These are phyloP conservation scores for Fusarium nematophilum DNA, from an alignment of 2,329 filamentous ascomycete species.

Conservation along the genomic window DNA sequence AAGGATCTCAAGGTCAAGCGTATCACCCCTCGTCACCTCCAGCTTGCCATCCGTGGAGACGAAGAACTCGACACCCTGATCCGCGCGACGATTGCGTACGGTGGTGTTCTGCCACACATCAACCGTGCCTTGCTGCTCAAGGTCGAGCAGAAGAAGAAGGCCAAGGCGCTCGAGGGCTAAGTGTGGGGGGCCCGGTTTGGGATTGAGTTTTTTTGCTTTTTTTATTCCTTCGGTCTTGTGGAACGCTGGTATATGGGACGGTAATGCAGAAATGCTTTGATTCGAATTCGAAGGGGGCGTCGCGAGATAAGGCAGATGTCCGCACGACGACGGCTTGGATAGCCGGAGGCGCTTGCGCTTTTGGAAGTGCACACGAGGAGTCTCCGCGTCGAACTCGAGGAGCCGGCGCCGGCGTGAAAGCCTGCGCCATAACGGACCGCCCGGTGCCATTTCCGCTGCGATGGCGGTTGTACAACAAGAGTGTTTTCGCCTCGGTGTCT, in stretches of 20 bases:
- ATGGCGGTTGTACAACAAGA: constrained; percentile 43
- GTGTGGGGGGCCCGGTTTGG: constrained; percentile 9
- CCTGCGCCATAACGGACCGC: constrained; percentile 24
- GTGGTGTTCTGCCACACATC: constrained; percentile 98
- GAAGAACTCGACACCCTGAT: constrained; percentile 98
- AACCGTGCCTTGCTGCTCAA: constrained; percentile 96
- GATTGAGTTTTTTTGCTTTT: constrained; percentile 38
- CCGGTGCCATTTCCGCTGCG: constrained; percentile 34
- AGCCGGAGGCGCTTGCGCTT: constrained; percentile 37
- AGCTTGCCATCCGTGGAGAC: constrained; percentile 97
- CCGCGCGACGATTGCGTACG: constrained; percentile 96
- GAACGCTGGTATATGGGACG: constrained; percentile 42
- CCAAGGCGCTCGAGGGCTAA: constrained; percentile 62
- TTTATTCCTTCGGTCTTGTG: constrained; percentile 37
- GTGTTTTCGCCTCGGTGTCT: constrained; percentile 37
- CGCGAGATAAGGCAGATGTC: constrained; percentile 34
- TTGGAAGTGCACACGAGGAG: constrained; percentile 32
- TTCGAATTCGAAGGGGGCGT: constrained; percentile 42
- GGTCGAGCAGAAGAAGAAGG: constrained; percentile 98
- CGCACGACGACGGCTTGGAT: constrained; percentile 42
- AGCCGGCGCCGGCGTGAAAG: constrained; percentile 20
- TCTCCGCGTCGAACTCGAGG: constrained; percentile 23
- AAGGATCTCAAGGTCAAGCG: constrained; percentile 99
- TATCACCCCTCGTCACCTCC: constrained; percentile 96
- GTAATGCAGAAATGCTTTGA: constrained; percentile 45